Evolutionary conservation across 2,329 filamentous ascomycete genomes (phyloP), one percentile per base, ranked within the genome.

Genomic region (Venturiaceae sp.): DNA sequence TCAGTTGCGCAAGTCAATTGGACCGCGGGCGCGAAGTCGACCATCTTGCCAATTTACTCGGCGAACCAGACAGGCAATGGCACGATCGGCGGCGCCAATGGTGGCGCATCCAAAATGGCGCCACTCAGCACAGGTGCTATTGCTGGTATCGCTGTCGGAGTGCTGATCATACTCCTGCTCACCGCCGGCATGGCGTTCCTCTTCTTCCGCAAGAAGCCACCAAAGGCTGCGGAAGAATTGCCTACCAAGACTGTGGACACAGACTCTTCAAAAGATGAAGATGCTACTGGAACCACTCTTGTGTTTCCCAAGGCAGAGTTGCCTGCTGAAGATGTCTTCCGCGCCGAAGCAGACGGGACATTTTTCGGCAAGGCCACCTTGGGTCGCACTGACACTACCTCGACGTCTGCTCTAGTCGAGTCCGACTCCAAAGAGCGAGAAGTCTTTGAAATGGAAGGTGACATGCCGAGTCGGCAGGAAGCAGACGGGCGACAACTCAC

Each of bases 371-470:
- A 32, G 23, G 30, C 11, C 23, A n/a, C n/a, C n/a, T n/a, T n/a
- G n/a, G 23, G 26, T 28, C 23, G n/a, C 1, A 6, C 26, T 14
- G 21, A 26, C 19, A 39, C 8, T 19, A 26, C 50, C 5, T 21
- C n/a, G 30, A 9, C 28, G 30, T 53, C 39, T n/a, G 19, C 41
- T 19, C 41, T 54, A 16, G 60, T 60, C 8, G 73, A 75, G 57
- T 69, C 66, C 21, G 72, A 71, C 11, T 68, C 68, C 26, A 67
- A 67, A n/a, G 69, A 72, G 60, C 62, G 63, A 16, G 67, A 68
- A 30, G 66, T 79, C 8, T 76, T 70, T 57, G 81, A 77, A 47
- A 82, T 78, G 66, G 77, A 78, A 0, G 81, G 82, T 1, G 80
- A 81, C 9, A 78, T 83, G 67, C 79, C 78, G 16, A 74, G 75